phyloP scores from a whole-genome alignment of 1,284 basidiomycete species.

The Apiotrichum mycotoxinovorans region DNA sequence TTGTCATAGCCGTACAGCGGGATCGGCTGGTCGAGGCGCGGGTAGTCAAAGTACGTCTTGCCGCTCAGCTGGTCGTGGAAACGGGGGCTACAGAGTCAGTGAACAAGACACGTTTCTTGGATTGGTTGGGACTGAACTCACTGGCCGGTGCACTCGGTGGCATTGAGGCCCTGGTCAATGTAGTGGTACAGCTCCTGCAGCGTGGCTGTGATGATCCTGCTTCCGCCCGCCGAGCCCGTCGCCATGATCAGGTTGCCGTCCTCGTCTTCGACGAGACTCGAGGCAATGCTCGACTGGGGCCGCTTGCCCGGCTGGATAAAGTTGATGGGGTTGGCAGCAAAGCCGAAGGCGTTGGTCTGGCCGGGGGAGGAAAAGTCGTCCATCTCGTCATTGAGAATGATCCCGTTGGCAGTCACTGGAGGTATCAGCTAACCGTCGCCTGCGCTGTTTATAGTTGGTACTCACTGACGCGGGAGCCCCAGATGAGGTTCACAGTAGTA shows the following conservation, averaged over 20 bases:
- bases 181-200: conserved; percentile 43
- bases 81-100: conserved; percentile 32
- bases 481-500: conserved; percentile 51
- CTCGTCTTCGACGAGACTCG: conserved; percentile 46
- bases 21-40: conserved; percentile 18
- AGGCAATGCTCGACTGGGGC: conserved; percentile 47
- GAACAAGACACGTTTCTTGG: no score
- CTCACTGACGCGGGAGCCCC: conserved; percentile 40
- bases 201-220: conserved; percentile 51
- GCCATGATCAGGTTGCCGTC: conserved; percentile 45
- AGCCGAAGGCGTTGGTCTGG: conserved; percentile 48
- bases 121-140: conserved; percentile 8
- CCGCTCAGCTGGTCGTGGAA: conserved; percentile 52
- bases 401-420: conserved; percentile 23
- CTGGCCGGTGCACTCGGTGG: conserved; percentile 27
- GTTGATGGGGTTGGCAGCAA: conserved; percentile 45
- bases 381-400: conserved; percentile 46
- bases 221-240: conserved; percentile 49
- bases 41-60: conserved; percentile 43
- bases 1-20: conserved; percentile 46
- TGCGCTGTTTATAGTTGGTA: background rate
- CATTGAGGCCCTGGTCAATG: conserved; percentile 36
- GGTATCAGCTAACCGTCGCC: background rate
- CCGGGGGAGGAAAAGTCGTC: conserved; percentile 49
- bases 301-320: conserved; percentile 48